Conservation (phyloP, 192 early-diverging fungal species). For the Linderina pennispora region DNA sequence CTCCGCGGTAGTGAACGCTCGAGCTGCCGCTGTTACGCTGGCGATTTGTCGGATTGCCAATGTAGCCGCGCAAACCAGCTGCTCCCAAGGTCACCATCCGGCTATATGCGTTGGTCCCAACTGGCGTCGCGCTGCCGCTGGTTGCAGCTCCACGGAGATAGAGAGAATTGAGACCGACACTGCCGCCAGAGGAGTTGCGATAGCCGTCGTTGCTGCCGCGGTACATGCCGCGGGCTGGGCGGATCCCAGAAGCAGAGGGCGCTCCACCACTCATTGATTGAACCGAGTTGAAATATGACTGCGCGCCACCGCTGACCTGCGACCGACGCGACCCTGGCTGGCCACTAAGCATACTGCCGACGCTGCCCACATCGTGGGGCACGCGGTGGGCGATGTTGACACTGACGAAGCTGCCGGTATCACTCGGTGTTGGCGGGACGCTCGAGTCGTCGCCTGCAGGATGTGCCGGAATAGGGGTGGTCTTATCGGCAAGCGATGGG, state of each 20-base stretch:
- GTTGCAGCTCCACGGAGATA: background rate
- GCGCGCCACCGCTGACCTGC: slow-evolving; percentile 6
- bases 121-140: slow-evolving; percentile 33
- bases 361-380: background rate
- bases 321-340: slow-evolving; percentile 6
- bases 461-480: too few relatives aligned
- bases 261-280: too few relatives aligned
- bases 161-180: background rate
- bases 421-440: too few relatives aligned
- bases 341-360: too few relatives aligned
- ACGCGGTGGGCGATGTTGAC: background rate
- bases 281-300: slow-evolving; percentile 23
- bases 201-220: too few relatives aligned
- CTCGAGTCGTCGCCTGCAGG: too few relatives aligned
- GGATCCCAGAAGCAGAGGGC: too few relatives aligned
- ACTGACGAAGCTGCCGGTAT: background rate
- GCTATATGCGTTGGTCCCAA: slow-evolving; percentile 9
- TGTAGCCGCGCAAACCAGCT: slow-evolving; percentile 43
- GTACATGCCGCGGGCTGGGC: slow-evolving; percentile 19
- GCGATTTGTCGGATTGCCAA: slow-evolving; percentile 24
- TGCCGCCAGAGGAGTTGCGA: too few relatives aligned
- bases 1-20: slow-evolving; percentile 4
- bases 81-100: slow-evolving; percentile 27
- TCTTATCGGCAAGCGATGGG: background rate
- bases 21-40: slow-evolving; percentile 7